Percentiles rank a stretch among this genome's conserved stretches.
phyloP scores from a whole-genome alignment of 208 protist species.

The Trypanosoma lewisi region DNA sequence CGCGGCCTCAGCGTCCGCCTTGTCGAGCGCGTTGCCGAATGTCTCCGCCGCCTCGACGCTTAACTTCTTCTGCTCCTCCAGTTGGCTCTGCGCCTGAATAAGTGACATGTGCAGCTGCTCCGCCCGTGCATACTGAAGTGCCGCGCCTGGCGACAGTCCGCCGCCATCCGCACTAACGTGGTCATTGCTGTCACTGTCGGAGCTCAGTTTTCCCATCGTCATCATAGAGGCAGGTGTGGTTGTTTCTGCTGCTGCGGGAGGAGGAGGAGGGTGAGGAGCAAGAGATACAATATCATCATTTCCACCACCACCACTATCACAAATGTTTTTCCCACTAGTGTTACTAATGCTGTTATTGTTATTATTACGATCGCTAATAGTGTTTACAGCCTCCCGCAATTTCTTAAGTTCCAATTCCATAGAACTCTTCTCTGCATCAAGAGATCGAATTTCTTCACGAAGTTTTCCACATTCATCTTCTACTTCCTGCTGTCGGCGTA shows the following conservation, averaged over 20 bases:
- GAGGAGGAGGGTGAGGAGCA: too few species aligned
- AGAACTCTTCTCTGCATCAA: not conserved
- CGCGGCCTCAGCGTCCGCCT: conserved; percentile 30
- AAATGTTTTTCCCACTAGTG: not conserved
- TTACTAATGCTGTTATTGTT: too few species aligned
- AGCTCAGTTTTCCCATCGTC: too few species aligned
- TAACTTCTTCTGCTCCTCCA: conserved; percentile 16
- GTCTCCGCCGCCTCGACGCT: conserved; percentile 13
- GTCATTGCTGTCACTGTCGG: not conserved
- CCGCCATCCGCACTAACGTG: not conserved
- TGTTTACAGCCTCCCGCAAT: not conserved
- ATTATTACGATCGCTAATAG: not conserved
- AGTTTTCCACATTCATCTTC: conserved; percentile 9
- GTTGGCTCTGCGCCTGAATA: conserved; percentile 18
- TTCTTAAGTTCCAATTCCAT: conserved; percentile 1
- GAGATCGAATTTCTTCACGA: not conserved
- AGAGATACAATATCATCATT: too few species aligned
- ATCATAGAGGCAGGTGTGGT: too few species aligned
- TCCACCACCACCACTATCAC: not conserved
- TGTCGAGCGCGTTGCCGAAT: conserved; percentile 16
- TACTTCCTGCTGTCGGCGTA: conserved; percentile 2
- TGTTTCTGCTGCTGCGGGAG: too few species aligned
- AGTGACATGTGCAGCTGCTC: conserved; percentile 24
- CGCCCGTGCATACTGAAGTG: conserved; percentile 2
- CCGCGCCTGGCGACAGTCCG: not conserved